These are phyloP conservation scores for Trichomonas vaginalis DNA, from an alignment of 208 protist genomes.

Conservation along the genomic window DNA sequence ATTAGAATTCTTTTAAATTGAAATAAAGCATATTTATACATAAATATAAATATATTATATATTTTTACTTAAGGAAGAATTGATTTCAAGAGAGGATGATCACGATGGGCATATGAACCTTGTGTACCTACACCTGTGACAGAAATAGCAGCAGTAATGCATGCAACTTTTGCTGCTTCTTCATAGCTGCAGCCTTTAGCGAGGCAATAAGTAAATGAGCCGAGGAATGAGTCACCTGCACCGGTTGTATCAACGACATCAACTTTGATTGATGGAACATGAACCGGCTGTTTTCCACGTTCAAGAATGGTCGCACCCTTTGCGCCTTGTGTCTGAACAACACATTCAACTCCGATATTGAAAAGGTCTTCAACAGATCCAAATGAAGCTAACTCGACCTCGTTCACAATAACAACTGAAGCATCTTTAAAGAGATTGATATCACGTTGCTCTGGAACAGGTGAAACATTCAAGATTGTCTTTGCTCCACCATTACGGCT, in stretches of 20 bases:
- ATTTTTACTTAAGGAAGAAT: too few relatives aligned
- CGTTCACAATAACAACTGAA: background rate
- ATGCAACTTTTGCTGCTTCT: background rate
- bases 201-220: background rate
- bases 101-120: background rate
- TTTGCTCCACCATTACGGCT: background rate
- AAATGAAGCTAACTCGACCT: background rate
- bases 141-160: background rate
- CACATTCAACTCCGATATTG: background rate
- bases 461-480: background rate
- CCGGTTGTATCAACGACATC: background rate
- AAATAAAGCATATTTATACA: too few relatives aligned
- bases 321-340: background rate
- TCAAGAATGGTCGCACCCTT: background rate
- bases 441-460: background rate
- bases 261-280: background rate
- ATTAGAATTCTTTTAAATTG: too few relatives aligned
- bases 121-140: background rate
- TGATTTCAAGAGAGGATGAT: background rate
- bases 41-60: too few relatives aligned
- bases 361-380: background rate
- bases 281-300: background rate
- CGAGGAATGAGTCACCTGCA: background rate
- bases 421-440: background rate
- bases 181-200: background rate